A percentile compares a stretch with the other conserved stretches of the same genome.
These are phyloP conservation scores for Excoecaria agallocha DNA, from an alignment of 345 rosid species.

Conservation along the genomic window DNA sequence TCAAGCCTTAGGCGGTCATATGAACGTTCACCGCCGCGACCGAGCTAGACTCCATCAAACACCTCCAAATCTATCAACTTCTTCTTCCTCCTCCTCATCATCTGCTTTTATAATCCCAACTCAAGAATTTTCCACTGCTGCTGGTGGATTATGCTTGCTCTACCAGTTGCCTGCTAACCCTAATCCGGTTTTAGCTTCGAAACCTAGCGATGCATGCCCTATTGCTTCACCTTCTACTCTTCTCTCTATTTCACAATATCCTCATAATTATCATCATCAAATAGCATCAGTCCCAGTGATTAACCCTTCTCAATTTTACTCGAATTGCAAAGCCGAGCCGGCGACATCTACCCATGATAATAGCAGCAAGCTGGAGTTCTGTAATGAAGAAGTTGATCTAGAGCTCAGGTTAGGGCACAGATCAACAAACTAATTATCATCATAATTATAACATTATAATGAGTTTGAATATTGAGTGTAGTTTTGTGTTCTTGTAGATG, in stretches of 20 bases:
- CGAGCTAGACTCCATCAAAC: constrained; percentile 72
- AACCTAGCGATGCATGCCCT: constrained; percentile 20
- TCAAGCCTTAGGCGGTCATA: constrained; percentile 98
- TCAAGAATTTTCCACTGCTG: constrained; percentile 42
- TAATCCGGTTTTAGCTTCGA: constrained; percentile 32
- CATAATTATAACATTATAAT: neutral
- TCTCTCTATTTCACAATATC: constrained; percentile 43
- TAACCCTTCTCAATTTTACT: constrained; percentile 20
- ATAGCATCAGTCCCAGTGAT: neutral
- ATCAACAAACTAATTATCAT: constrained; percentile 23
- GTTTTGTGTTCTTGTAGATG: neutral
- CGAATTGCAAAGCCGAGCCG: constrained; percentile 24
- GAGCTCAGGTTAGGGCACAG: constrained; percentile 82
- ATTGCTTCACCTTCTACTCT: constrained; percentile 48
- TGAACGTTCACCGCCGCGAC: constrained; percentile 98
- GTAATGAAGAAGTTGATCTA: constrained; percentile 70
- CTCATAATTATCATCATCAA: constrained; percentile 16
- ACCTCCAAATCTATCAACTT: constrained; percentile 9
- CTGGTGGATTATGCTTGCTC: constrained; percentile 54
- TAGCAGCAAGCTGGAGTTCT: constrained; percentile 31
- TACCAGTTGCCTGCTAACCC: constrained; percentile 67
- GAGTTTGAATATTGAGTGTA: constrained; percentile 18
- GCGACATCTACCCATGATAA: constrained; percentile 16
- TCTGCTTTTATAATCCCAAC: constrained; percentile 37
- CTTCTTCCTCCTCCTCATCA: constrained; percentile 20